Evolutionary conservation across 2,329 filamentous ascomycete species (phyloP).

Genomic region (Tolypocladium album): DNA sequence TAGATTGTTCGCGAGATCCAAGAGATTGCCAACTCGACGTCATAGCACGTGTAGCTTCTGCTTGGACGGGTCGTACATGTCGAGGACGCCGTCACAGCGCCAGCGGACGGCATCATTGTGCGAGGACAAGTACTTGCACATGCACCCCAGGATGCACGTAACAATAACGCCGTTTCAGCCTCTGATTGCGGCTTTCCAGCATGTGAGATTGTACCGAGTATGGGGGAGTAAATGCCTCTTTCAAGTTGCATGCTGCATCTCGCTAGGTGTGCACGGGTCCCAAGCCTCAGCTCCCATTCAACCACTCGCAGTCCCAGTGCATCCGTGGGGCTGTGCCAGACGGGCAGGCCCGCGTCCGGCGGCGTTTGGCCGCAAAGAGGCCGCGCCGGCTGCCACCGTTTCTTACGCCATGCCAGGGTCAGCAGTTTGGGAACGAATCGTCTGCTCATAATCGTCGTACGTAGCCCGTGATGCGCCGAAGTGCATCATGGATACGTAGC

Average conservation of each 20-base stretch:
- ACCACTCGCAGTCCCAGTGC: too few relatives aligned
- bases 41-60: neutral
- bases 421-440: neutral
- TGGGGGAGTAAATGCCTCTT: neutral
- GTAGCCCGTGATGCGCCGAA: neutral
- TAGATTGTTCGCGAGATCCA: neutral
- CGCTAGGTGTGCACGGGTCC: neutral
- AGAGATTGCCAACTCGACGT: neutral
- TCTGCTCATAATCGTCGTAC: neutral
- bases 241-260: neutral
- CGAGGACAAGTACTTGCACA: neutral
- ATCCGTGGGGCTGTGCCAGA: neutral
- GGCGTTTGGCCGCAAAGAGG: neutral
- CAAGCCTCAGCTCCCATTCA: too few relatives aligned
- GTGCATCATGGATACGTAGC: neutral
- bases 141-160: neutral
- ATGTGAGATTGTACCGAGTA: too few relatives aligned
- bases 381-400: neutral
- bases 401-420: neutral
- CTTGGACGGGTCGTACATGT: neutral
- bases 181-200: neutral
- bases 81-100: neutral
- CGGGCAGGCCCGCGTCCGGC: neutral
- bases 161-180: neutral
- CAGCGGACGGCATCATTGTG: neutral